Percentiles rank a stretch among this genome's conserved stretches.
Conservation (phyloP, 164 flowering plant genomes). For the Stephania yunnanensis region DNA sequence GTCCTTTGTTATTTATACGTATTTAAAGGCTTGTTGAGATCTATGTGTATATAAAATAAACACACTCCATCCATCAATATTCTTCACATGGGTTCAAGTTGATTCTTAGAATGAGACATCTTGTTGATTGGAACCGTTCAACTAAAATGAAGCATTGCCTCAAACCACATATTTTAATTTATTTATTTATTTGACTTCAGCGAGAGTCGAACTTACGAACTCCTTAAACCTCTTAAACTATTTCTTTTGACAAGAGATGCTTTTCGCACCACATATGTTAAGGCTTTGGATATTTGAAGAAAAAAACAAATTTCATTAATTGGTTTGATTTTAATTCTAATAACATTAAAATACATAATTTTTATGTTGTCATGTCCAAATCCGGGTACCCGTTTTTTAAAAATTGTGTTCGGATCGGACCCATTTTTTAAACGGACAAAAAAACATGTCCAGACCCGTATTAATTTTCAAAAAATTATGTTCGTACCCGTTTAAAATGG, state of each 20-base stretch:
- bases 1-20: background rate
- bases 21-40: background rate
- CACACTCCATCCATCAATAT: background rate
- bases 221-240: too few species aligned
- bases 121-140: background rate
- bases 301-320: background rate
- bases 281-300: background rate
- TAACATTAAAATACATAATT: too few species aligned
- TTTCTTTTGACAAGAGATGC: too few species aligned
- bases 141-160: background rate
- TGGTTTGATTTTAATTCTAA: background rate
- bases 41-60: background rate
- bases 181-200: too few species aligned
- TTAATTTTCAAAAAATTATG: too few species aligned
- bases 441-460: too few species aligned
- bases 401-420: too few species aligned
- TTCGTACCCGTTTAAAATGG: too few species aligned
- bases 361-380: too few species aligned
- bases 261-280: background rate
- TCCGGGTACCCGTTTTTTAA: too few species aligned
- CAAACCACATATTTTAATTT: background rate
- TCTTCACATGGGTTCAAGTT: background rate
- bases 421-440: too few species aligned
- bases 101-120: background rate
- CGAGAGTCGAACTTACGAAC: too few species aligned